A percentile compares a stretch with the other conserved stretches of the same genome.
phyloP scores from a whole-genome alignment of 1,284 basidiomycete species.

The Malassezia cuniculi region DNA sequence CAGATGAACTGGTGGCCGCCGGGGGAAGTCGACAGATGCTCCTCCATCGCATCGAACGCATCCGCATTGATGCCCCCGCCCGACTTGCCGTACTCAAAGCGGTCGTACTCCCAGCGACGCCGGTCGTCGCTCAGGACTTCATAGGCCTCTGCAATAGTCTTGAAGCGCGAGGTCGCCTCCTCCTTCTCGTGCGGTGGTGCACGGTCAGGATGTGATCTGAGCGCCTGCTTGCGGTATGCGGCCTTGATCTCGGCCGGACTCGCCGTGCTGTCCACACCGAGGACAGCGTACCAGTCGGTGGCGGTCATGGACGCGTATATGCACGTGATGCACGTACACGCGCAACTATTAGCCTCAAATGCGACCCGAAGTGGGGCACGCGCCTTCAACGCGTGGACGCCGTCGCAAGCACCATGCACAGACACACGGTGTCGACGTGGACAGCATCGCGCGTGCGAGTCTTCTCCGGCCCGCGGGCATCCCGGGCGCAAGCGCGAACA shows the following conservation, averaged over 20 bases:
- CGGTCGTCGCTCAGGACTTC: slow-evolving; percentile 30
- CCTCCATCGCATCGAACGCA: slow-evolving; percentile 16
- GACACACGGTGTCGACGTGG: slow-evolving; percentile 3
- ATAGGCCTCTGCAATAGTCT: slow-evolving; percentile 34
- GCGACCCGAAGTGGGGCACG: too few relatives aligned
- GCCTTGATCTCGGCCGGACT: slow-evolving; percentile 22
- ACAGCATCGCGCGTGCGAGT: slow-evolving; percentile 1
- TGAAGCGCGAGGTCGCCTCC: slow-evolving; percentile 29
- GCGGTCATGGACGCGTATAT: slow-evolving; percentile 1
- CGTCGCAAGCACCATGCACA: slow-evolving; percentile 8
- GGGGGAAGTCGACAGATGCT: slow-evolving; percentile 3
- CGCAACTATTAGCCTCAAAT: too few relatives aligned
- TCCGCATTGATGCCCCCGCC: slow-evolving; percentile 20
- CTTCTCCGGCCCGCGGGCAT: slow-evolving; percentile 8
- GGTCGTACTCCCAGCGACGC: slow-evolving; percentile 27
- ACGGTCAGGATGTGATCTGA: slow-evolving; percentile 34
- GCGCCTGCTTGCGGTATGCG: slow-evolving; percentile 35
- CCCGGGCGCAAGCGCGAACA: not conserved
- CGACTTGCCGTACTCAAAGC: slow-evolving; percentile 12
- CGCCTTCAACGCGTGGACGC: slow-evolving; percentile 10
- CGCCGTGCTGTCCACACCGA: slow-evolving; percentile 24
- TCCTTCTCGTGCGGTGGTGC: slow-evolving; percentile 26
- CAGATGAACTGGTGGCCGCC: slow-evolving; percentile 23
- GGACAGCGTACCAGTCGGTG: slow-evolving; percentile 27
- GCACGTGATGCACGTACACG: too few relatives aligned